phyloP scores from a whole-genome alignment of 2,329 filamentous ascomycete species.

The Ceratocystis variospora region DNA sequence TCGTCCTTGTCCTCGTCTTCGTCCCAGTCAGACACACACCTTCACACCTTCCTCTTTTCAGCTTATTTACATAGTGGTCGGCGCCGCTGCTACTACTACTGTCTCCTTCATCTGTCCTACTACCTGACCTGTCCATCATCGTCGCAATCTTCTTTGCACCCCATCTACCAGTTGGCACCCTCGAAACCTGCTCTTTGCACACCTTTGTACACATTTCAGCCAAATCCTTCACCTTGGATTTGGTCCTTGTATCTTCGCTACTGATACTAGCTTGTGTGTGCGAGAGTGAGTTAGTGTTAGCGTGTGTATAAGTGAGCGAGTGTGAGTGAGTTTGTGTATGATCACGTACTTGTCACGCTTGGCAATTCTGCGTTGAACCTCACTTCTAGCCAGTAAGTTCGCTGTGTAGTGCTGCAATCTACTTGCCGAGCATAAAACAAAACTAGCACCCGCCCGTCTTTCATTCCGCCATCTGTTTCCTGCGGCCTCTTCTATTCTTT shows the following conservation, averaged over 20 bases:
- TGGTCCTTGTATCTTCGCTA: neutral
- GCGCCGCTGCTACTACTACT: neutral
- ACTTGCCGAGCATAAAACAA: no score
- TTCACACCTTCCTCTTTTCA: neutral
- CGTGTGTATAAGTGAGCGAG: no score
- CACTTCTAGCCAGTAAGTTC: neutral
- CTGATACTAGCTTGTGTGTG: neutral
- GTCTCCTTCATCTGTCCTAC: neutral
- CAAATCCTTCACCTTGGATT: no score
- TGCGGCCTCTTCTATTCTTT: neutral
- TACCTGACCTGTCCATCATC: neutral
- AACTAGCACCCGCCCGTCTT: no score
- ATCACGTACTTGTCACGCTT: neutral
- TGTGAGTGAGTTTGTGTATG: neutral
- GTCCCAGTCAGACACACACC: neutral
- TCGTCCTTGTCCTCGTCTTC: neutral
- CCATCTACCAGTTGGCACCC: neutral
- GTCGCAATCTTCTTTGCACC: neutral
- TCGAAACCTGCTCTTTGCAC: neutral
- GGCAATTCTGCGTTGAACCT: neutral
- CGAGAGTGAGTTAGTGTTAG: no score
- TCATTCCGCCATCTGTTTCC: neutral
- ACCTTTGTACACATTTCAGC: no score
- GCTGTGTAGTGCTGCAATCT: neutral
- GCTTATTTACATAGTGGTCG: neutral